Conservation (phyloP, 495 filamentous ascomycete genomes). For the Penicillium odoratum region DNA sequence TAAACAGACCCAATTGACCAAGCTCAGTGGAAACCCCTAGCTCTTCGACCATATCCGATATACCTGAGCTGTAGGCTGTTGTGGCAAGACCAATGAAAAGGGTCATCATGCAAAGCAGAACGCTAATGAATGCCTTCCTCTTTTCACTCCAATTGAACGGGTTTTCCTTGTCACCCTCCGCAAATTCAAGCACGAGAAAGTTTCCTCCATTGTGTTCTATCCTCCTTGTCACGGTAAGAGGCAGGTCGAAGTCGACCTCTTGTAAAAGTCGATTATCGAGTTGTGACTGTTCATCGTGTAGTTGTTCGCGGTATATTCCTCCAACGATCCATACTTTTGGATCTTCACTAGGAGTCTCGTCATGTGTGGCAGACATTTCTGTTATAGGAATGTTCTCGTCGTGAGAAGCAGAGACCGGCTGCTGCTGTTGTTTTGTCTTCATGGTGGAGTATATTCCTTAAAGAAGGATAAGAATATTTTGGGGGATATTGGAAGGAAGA, state of each 20-base stretch:
- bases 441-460: constrained; percentile 10
- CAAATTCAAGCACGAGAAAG: constrained; percentile 40
- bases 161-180: constrained; percentile 40
- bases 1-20: constrained; percentile 44
- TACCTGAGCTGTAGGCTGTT: constrained; percentile 48
- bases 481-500: background rate
- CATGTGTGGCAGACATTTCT: constrained; percentile 2
- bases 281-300: constrained; percentile 19
- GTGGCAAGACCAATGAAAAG: constrained; percentile 50
- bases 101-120: constrained; percentile 47
- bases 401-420: constrained; percentile 29
- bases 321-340: constrained; percentile 35
- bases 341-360: constrained; percentile 4
- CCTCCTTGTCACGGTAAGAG: constrained; percentile 35
- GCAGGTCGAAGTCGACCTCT: constrained; percentile 45
- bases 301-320: constrained; percentile 31
- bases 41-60: constrained; percentile 37
- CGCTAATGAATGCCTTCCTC: constrained; percentile 42
- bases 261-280: constrained; percentile 30
- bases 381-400: constrained; percentile 24
- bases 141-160: constrained; percentile 47
- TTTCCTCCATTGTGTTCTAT: constrained; percentile 31
- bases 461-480: constrained; percentile 5
- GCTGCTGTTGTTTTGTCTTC: constrained; percentile 24
- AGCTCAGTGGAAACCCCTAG: constrained; percentile 35